A percentile compares a stretch with the other conserved stretches of the same genome.
These are phyloP conservation scores for Plenodomus biglobosus DNA, from an alignment of 2,329 filamentous ascomycete genomes.

Conservation along the genomic window DNA sequence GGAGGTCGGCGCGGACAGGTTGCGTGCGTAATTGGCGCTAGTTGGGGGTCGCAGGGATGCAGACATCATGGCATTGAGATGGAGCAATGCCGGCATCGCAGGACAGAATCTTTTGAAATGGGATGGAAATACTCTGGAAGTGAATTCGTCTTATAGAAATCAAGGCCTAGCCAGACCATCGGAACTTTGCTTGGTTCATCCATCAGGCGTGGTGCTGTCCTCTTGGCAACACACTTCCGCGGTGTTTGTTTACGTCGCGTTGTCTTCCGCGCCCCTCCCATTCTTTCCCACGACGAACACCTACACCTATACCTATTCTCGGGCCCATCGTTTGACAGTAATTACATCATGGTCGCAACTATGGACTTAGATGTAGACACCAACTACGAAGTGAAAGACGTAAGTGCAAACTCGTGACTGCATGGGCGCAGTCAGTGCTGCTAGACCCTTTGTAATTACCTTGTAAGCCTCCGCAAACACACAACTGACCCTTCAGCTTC, in stretches of 20 bases:
- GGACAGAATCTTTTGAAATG: neutral
- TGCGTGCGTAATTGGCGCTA: conserved; percentile 35
- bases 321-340: conserved; percentile 23
- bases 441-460: conserved; percentile 1
- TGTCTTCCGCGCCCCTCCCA: conserved; percentile 1
- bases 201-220: neutral
- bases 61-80: conserved; percentile 1
- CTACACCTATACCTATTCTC: conserved; percentile 16
- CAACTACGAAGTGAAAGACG: conserved; percentile 40
- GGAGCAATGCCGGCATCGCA: neutral
- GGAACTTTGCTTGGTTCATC: neutral
- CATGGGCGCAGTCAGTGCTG: neutral
- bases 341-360: conserved; percentile 27
- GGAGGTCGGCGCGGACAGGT: conserved; percentile 15
- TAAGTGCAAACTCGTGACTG: conserved; percentile 20
- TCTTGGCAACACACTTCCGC: conserved; percentile 12
- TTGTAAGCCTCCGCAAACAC: conserved; percentile 3
- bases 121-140: neutral
- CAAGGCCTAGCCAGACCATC: neutral
- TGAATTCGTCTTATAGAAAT: neutral
- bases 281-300: conserved; percentile 24
- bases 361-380: conserved; percentile 32
- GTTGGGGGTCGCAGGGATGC: conserved; percentile 22
- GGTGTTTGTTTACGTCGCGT: conserved; percentile 44
- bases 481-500: conserved; percentile 40